These are phyloP conservation scores for Tolypocladium sp. DNA, from an alignment of 2,329 filamentous ascomycete genomes.

Conservation along the genomic window DNA sequence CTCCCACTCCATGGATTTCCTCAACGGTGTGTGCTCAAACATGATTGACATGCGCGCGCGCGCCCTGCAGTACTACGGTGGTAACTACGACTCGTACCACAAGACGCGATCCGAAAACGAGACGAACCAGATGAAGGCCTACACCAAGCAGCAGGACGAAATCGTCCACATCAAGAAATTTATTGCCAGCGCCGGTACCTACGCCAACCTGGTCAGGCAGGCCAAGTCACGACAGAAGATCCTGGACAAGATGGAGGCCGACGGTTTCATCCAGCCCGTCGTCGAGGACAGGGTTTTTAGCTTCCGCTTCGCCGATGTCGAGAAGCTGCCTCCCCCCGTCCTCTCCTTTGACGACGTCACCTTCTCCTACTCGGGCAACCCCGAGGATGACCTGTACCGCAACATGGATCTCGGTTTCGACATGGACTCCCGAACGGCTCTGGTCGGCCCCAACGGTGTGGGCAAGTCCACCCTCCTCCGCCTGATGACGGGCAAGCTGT, in stretches of 20 bases:
- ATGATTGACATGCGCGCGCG: conserved; percentile 97
- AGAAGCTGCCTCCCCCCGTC: conserved; percentile 97
- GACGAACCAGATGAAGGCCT: conserved; percentile 97
- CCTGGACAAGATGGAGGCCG: conserved; percentile 99
- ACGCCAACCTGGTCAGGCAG: conserved; percentile 97
- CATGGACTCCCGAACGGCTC: conserved; percentile 96
- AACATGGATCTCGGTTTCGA: conserved; percentile 97
- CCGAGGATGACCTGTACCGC: conserved; percentile 89
- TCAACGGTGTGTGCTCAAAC: conserved; percentile 96
- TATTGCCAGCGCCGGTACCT: conserved; percentile 98
- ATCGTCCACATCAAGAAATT: conserved; percentile 99
- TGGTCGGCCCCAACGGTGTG: conserved; percentile 97
- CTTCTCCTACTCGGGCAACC: conserved; percentile 90
- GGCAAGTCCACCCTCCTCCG: conserved; percentile 95
- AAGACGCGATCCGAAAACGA: conserved; percentile 95
- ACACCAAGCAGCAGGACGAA: conserved; percentile 98
- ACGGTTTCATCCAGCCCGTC: conserved; percentile 94
- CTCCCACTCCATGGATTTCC: conserved; percentile 96
- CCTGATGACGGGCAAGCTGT: conserved; percentile 93
- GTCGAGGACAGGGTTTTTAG: conserved; percentile 79
- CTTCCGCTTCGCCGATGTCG: conserved; percentile 96
- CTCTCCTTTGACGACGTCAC: conserved; percentile 95
- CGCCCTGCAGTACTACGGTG: conserved; percentile 92
- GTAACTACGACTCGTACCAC: conserved; percentile 97
- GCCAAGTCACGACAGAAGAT: conserved; percentile 99